Evolutionary conservation across 2,329 filamentous ascomycete genomes (phyloP), one percentile per base, ranked within the genome.

Genomic region (Penicillium sp.): DNA sequence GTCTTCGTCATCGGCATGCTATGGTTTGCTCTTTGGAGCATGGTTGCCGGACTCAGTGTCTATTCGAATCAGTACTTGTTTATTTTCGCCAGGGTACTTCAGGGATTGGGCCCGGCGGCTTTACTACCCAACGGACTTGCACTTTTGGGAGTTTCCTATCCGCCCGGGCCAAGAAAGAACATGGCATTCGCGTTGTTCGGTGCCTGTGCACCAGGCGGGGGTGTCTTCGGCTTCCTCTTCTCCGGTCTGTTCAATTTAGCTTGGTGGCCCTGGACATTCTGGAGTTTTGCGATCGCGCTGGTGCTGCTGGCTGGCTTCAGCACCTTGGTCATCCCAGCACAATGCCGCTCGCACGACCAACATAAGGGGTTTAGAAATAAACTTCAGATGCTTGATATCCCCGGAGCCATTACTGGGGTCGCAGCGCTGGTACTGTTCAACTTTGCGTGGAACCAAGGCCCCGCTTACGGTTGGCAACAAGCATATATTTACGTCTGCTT

Each of bases 371-470:
- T 41, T 1, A 22, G 5, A 13, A 19, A 41, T 4, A 41, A 41
- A 10, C 39, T 41, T 14, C 39, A 22, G 22, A 41, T 41, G 39
- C 46, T 72, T 9, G 80, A 82, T 56, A 59, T 74, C 13, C 60
- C 73, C 1, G 78, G 78, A 19, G 73, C 74, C 9, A 54, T 68
- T 3, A 68, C 75, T 0, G 86, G 86, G 1, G 76, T 88, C 13
- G 73, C 76, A 0, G 80, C 80, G 0, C 74, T 89, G 29, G 76
- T 87, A 0, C 73, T 89, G 33, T 80, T 89, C 74, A 88, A 87
- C 68, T 85, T 89, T 63, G 82, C 86, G 0, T 88, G 84, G 84
- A 89, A 86, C 57, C 85, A 89, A 64, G 85, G 82, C 0, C 79
- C 83, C 0, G 74, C 84, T 0, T 81, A 79, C 3, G 84, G 84